Base-by-base conservation (phyloP, 2,329 filamentous ascomycete genomes). In the Clonostachys rhizophaga region DNA sequence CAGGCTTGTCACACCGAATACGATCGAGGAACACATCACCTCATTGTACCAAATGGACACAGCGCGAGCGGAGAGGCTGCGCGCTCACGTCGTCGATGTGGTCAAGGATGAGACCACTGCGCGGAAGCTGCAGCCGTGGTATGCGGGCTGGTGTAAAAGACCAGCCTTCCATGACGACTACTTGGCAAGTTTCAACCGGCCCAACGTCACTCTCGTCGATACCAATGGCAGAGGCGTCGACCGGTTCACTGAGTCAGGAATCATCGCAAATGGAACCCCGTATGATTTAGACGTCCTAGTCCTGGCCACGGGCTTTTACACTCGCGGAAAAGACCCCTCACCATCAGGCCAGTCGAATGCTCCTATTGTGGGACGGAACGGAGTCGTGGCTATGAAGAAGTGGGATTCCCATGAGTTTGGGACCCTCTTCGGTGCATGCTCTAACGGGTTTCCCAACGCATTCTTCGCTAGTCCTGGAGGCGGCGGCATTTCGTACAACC, bases 361-460 rank as follows among this genome's bases (percentile, higher is more conserved):
- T 18, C 46, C 45, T 1, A 64, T 78, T 43, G 58, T 55, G 16
- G 79, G 79, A 17, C 68, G 71, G 9, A 55, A 66, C 34, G 71
- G 72, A 2, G 48, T 61, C 5, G 61, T 71, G 12, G 58, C 81
- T 35, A 67, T 68, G 9, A 61, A 74, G 3, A 74, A 74, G 52
- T 78, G 74, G 63, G 34, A 47, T 3, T 48, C 67, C 0, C 44
- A 54, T 36, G 76, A 72, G 0, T 55, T 72, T 0, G 55, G 63
- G 1, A 82, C 79, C 0, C 63, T 83, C 0, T 79, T 83, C 57
- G 79, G 78, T 10, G 58, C 74, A 6, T 58, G 66, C 6, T 69
- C 64, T 0, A 61, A 64, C 50, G 69, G 65, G 0, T 83, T 83
- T 49, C 79, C 79, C 1, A 83, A 83, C 52, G 53, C 81, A 42